A percentile compares a stretch with the other conserved stretches of the same genome.
Conservation (phyloP, 805 yeast genomes). For the Kregervanrija fluxuum region DNA sequence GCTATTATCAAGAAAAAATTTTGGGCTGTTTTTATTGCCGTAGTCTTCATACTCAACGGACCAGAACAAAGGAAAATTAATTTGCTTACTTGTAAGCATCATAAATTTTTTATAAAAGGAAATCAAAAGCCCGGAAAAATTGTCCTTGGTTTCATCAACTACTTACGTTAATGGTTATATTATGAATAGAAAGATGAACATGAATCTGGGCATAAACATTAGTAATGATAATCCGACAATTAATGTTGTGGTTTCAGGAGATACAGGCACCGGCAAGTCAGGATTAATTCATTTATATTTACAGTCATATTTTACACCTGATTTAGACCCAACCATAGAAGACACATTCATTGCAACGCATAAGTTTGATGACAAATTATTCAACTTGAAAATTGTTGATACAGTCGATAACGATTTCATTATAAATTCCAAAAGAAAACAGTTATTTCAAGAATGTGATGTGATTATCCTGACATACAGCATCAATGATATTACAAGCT, state of each 20-base stretch:
- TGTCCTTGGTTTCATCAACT: too few species aligned
- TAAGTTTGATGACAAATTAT: slow-evolving; percentile 31
- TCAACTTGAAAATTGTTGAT: slow-evolving; percentile 52
- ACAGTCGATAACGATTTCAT: slow-evolving; percentile 80
- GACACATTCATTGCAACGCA: slow-evolving; percentile 19
- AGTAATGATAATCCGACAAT: slow-evolving; percentile 8
- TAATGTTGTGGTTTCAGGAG: slow-evolving; percentile 26
- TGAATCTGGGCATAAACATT: background rate
- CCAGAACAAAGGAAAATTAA: too few species aligned
- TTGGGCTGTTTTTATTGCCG: too few species aligned
- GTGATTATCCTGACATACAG: slow-evolving; percentile 44
- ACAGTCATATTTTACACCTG: slow-evolving; percentile 16
- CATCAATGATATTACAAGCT: slow-evolving; percentile 31
- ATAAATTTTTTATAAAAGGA: too few species aligned
- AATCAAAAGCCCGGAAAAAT: too few species aligned
- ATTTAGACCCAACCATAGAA: slow-evolving; percentile 21
- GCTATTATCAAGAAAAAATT: too few species aligned
- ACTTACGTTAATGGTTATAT: too few species aligned
- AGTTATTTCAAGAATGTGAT: slow-evolving; percentile 30
- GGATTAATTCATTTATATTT: slow-evolving; percentile 19
- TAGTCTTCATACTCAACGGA: too few species aligned
- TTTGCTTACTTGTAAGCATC: too few species aligned
- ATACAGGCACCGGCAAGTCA: slow-evolving; percentile 27
- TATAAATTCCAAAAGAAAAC: slow-evolving; percentile 14
- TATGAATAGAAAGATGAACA: too few species aligned